Evolutionary conservation across 2,329 filamentous ascomycete genomes (phyloP), one percentile per base, ranked within the genome.

Genomic region (Fusarium veterinarium): DNA sequence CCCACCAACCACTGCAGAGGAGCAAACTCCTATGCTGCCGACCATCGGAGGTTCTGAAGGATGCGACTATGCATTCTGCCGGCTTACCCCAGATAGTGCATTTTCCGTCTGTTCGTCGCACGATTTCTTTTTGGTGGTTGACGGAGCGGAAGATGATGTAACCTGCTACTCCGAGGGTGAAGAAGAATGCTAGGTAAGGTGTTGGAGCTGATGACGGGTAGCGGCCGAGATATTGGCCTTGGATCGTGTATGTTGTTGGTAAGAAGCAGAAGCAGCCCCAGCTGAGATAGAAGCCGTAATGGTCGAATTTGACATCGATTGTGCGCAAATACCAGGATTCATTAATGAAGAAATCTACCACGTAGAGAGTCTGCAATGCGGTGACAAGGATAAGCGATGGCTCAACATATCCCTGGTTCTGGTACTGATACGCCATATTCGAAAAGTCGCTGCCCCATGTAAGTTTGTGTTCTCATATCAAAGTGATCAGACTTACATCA

Each of bases 241-340:
- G 85, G 2, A 86, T 79, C 1, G 85, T 86, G 71, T 87, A 87
- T 30, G 83, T 81, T 1, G 78, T 80, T 0, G 85, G 85, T 5
- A 87, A 76, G 77, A 83, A 86, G 20, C 81, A 84, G 31, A 83
- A 80, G 28, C 81, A 84, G 9, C 85, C 85, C 84, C 84, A 86
- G 31, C 79, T 80, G 6, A 84, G 73, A 68, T 84, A 84, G 68
- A 85, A 85, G 5, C 84, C 84, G 38, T 82, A 85, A 51, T 85
- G 83, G 41, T 85, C 84, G 53, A 84, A 82, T 8, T 78, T 78
- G 41, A 84, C 84, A 58, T 85, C 84, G 14, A 85, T 84, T 4
- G 84, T 85, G 25, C 80, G 79, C n/a, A 85, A 76, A 65, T 86
- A 86, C 85, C 85, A 87, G 17, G 82, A 80, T 69, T 86, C 85